Evolutionary conservation across 208 protist genomes (phyloP).

Genomic region (Kentomonas sorsogonicus): DNA sequence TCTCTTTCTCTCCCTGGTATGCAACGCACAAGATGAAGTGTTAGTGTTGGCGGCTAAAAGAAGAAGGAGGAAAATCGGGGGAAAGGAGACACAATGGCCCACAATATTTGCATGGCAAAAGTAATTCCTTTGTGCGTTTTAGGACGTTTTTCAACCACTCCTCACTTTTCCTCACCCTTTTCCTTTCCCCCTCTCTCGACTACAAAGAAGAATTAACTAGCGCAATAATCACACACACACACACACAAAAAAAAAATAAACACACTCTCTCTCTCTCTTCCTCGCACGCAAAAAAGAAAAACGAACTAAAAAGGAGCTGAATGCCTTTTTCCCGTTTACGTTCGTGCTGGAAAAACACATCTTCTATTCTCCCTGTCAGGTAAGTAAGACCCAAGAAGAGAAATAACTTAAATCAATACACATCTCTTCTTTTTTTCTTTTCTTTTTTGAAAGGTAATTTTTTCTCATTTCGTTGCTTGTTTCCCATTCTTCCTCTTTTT

Average conservation of each 20-base stretch:
- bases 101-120: background rate
- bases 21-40: background rate
- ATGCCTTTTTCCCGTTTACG: no score
- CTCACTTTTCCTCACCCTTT: background rate
- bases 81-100: background rate
- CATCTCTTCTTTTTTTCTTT: background rate
- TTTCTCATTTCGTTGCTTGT: slow-evolving; percentile 2
- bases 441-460: background rate
- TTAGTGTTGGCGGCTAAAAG: background rate
- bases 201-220: background rate
- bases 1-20: no score
- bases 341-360: background rate
- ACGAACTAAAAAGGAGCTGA: background rate
- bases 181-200: no score
- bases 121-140: background rate
- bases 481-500: slow-evolving; percentile 1
- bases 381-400: slow-evolving; percentile 1
- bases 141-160: background rate
- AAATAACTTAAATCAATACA: background rate
- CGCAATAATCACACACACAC: background rate
- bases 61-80: background rate
- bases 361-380: background rate
- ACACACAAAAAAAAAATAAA: slow-evolving; percentile 7
- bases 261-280: background rate
- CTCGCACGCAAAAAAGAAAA: background rate